Base-by-base conservation (phyloP, 2,329 filamentous ascomycete genomes). In the Pleurostoma richardsiae region DNA sequence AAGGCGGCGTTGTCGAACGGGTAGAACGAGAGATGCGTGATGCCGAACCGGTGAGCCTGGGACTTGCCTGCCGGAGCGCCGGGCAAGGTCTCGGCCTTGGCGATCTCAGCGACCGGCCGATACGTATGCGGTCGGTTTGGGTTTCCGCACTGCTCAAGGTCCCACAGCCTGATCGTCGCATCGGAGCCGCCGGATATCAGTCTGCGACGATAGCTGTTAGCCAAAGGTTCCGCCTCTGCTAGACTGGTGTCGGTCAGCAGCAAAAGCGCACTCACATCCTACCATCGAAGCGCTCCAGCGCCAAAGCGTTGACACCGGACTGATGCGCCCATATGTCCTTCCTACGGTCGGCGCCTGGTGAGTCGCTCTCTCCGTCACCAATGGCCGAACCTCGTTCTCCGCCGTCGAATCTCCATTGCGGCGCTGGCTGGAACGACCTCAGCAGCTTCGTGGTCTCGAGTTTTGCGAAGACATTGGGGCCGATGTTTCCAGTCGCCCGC, bases 101-200 rank as follows among this genome's bases (percentile, higher is more conserved):
- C 58, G 42, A 82, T 71, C 28, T 70, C 71, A 43, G 72, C 76
- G 26, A 76, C 62, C 3, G 87, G 79, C 5, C 68, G 73, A 56
- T 77, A 84, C 19, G 62, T 74, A 58, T 74, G 74, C 33, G 63
- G 64, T 50, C 51, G 63, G 52, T 67, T 70, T 5, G 70, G 65
- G 50, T 72, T 72, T 10, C 61, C 62, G 54, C 73, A 71, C 43
- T 77, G 70, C 58, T 95, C 87, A 5, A 96, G 77, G 66, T 96
- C 85, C 91, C 91, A 96, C 41, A 96, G 69, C 54, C 84, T 87
- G 59, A 96, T 82, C 1, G 86, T 87, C 7, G 87, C 88, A 60
- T 96, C 90, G 4, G 88, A 85, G 30, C 91, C 90, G 4, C 89
- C 92, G 1, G 91, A 95, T 2, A 96, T 67, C 52, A 96, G 76